Evolutionary conservation across 2,329 filamentous ascomycete species (phyloP).

Genomic region (Diplodia scrobiculata): DNA sequence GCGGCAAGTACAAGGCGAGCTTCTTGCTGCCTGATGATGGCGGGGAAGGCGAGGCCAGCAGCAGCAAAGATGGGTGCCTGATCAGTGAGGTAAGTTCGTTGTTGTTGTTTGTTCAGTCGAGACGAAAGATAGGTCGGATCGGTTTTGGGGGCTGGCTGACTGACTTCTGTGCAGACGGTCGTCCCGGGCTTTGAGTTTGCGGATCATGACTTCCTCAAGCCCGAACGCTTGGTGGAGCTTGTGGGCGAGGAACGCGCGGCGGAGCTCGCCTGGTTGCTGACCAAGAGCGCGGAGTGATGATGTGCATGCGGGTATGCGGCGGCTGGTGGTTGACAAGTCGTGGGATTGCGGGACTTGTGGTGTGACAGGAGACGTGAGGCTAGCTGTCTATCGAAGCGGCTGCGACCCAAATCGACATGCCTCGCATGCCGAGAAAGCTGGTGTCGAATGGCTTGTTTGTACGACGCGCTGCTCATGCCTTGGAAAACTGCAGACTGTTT

Average conservation of each 20-base stretch:
- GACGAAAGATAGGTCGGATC: no score
- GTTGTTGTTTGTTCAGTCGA: background rate
- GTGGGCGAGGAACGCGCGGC: slow-evolving; percentile 55
- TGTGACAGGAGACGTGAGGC: no score
- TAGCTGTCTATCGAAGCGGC: background rate
- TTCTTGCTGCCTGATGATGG: slow-evolving; percentile 57
- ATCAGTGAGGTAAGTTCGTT: slow-evolving; percentile 60
- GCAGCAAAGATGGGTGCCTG: slow-evolving; percentile 55
- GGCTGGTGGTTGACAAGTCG: no score
- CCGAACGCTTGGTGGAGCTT: slow-evolving; percentile 55
- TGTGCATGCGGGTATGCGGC: no score
- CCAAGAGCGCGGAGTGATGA: background rate
- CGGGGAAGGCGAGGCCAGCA: slow-evolving; percentile 25
- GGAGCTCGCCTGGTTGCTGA: slow-evolving; percentile 52
- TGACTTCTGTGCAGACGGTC: slow-evolving; percentile 53
- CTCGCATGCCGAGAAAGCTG: background rate
- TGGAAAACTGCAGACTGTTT: background rate
- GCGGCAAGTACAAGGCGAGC: slow-evolving; percentile 67
- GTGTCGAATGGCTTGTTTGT: background rate
- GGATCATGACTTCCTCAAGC: slow-evolving; percentile 67
- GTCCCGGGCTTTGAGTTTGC: slow-evolving; percentile 68
- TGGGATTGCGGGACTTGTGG: no score
- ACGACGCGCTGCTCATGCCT: background rate
- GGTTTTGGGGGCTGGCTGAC: background rate
- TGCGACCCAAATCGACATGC: background rate